Conservation (phyloP, 2,329 filamentous ascomycete genomes). For the Scedosporium aurantiacum region DNA sequence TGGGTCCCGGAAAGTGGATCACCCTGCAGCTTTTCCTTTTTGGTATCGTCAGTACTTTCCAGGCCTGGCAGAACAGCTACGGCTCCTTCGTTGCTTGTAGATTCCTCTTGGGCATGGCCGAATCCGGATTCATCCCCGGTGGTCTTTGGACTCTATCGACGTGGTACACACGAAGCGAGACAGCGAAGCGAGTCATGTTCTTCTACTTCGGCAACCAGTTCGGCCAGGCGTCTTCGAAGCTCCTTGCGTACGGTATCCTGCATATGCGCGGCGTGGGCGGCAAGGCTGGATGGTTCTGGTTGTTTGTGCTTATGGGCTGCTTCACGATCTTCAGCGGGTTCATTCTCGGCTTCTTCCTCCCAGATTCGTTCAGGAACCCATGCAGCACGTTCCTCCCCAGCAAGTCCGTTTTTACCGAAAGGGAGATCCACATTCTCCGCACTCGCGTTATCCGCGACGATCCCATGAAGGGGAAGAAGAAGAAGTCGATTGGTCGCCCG, state of each 20-base stretch:
- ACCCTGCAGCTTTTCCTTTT: constrained; percentile 7
- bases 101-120: constrained; percentile 21
- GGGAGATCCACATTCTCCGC: constrained; percentile 22
- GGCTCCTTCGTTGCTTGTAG: constrained; percentile 25
- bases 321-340: constrained; percentile 23
- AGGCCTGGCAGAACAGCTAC: constrained; percentile 23
- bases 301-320: constrained; percentile 23
- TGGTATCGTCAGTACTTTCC: constrained; percentile 24
- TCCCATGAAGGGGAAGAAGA: constrained; percentile 21
- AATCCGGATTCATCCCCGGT: constrained; percentile 28
- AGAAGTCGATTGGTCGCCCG: constrained; percentile 17
- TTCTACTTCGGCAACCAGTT: constrained; percentile 34
- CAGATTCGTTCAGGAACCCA: constrained; percentile 17
- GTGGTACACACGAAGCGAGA: constrained; percentile 36
- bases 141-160: constrained; percentile 34
- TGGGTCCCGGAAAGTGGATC: constrained; percentile 36
- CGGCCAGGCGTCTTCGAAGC: constrained; percentile 26
- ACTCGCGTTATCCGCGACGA: constrained; percentile 22
- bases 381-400: constrained; percentile 17
- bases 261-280: constrained; percentile 21
- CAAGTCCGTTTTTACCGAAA: constrained; percentile 21
- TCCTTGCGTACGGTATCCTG: constrained; percentile 28
- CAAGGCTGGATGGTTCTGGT: constrained; percentile 23
- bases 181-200: constrained; percentile 30
- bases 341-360: constrained; percentile 20